Conservation (phyloP, 1,139 yeast species). For the Hyphopichia khmerensis region DNA sequence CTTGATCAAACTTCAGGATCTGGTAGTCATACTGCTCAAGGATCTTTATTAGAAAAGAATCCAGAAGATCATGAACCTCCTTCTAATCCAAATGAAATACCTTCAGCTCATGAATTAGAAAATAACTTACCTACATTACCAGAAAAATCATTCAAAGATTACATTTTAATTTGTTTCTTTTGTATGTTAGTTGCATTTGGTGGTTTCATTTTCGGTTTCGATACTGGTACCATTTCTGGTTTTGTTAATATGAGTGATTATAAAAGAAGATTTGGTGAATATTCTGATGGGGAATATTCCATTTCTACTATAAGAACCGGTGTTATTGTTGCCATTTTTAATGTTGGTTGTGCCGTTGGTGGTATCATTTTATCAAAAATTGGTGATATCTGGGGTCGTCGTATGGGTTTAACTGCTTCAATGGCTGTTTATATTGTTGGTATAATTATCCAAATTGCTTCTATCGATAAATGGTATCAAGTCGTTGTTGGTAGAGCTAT, state of each 20-base stretch:
- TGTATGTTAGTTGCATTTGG: conserved; percentile 53
- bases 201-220: conserved; percentile 70
- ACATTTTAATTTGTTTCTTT: conserved; percentile 31
- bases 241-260: conserved; percentile 59
- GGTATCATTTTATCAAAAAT: conserved; percentile 57
- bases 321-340: conserved; percentile 59
- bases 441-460: conserved; percentile 42
- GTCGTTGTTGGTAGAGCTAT: conserved; percentile 60
- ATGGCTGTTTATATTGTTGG: conserved; percentile 51
- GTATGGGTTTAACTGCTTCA: conserved; percentile 46
- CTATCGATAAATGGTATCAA: conserved; percentile 46
- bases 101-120: conserved; percentile 3
- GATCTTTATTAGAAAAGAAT: conserved; percentile 1
- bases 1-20: conserved; percentile 2
- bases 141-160: conserved; percentile 27
- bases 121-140: conserved; percentile 14
- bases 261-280: conserved; percentile 44
- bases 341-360: conserved; percentile 72
- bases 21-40: conserved; percentile 3
- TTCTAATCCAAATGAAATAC: conserved; percentile 2
- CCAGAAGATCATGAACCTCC: conserved; percentile 4
- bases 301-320: conserved; percentile 51
- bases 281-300: conserved; percentile 24
- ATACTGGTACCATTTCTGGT: conserved; percentile 71
- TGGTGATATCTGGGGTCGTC: conserved; percentile 57